Conservation (phyloP, 1,139 yeast genomes). For the Nakaseomyces kungkrabaensis region DNA sequence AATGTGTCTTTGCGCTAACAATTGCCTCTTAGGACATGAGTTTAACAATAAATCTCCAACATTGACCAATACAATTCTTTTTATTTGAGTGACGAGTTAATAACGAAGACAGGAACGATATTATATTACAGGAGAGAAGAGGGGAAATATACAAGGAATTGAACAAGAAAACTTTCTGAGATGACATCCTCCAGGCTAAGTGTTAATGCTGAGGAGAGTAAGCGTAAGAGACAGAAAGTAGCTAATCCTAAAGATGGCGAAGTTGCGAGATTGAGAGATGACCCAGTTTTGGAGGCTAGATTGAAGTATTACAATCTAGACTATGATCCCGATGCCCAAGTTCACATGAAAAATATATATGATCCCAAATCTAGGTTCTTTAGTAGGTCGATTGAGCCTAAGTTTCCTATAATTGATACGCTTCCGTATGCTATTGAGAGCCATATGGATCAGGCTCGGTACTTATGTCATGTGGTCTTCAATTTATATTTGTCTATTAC, state of each 20-base stretch:
- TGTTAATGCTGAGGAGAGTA: conserved; percentile 17
- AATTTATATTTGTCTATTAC: conserved; percentile 72
- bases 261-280: conserved; percentile 10
- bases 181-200: conserved; percentile 6
- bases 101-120: too few species aligned
- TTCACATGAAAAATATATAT: conserved; percentile 33
- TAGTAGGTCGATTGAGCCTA: conserved; percentile 43
- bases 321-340: conserved; percentile 42
- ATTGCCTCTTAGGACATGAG: too few species aligned
- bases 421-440: conserved; percentile 74
- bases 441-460: conserved; percentile 59
- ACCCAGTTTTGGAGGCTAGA: conserved; percentile 25
- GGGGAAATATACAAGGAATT: too few species aligned
- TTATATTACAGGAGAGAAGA: too few species aligned
- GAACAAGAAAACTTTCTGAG: too few species aligned
- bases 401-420: conserved; percentile 48
- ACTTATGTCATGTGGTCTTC: conserved; percentile 66
- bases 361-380: conserved; percentile 50
- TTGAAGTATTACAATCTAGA: conserved; percentile 47
- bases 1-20: too few species aligned
- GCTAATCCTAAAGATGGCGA: conserved; percentile 9
- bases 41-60: too few species aligned
- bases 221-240: conserved; percentile 13
- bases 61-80: too few species aligned
- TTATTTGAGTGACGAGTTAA: too few species aligned